Evolutionary conservation across 2,329 filamentous ascomycete species (phyloP).

Genomic region (Fusarium mangiferae): DNA sequence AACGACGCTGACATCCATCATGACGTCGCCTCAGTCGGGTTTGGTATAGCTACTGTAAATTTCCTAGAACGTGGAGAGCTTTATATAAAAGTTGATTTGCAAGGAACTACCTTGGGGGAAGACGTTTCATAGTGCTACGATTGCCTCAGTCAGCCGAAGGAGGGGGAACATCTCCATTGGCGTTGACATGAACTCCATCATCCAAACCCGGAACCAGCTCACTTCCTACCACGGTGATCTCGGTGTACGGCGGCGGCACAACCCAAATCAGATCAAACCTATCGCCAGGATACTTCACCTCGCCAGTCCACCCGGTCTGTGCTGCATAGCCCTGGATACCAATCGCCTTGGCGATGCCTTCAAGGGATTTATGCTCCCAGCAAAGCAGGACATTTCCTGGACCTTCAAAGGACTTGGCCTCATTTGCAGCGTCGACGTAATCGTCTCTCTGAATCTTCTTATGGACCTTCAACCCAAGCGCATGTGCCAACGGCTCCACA

Average conservation of each 20-base stretch:
- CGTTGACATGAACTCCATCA: not conserved
- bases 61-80: too few relatives aligned
- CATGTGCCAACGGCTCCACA: not conserved
- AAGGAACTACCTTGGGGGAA: too few relatives aligned
- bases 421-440: not conserved
- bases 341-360: not conserved
- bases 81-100: too few relatives aligned
- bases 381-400: not conserved
- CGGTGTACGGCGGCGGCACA: not conserved
- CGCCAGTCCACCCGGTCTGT: not conserved
- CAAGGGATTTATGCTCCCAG: not conserved
- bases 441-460: not conserved
- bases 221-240: not conserved
- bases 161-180: not conserved
- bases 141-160: not conserved
- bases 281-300: not conserved
- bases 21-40: too few relatives aligned
- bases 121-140: too few relatives aligned
- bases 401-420: not conserved
- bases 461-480: not conserved
- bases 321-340: not conserved
- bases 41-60: too few relatives aligned
- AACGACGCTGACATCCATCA: too few relatives aligned
- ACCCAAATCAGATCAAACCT: slow-evolving; percentile 2
- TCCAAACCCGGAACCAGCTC: not conserved